phyloP scores from a whole-genome alignment of 202 grass and related monocot genomes.

The Panicum hallii region DNA sequence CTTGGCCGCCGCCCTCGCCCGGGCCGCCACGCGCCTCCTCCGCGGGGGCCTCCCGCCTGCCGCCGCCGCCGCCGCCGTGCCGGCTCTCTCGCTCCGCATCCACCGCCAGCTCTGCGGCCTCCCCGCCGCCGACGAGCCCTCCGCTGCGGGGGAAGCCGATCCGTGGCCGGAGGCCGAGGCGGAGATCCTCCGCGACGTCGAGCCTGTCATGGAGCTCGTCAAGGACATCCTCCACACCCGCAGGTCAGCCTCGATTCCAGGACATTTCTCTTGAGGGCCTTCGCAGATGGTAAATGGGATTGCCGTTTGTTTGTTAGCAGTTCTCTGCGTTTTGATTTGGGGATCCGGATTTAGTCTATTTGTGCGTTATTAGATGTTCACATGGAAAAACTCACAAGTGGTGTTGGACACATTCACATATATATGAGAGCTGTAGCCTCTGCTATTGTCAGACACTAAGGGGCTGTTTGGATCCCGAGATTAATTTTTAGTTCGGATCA shows the following conservation, averaged over 20 bases:
- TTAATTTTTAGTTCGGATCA: too few species aligned
- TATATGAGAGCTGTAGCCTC: neutral
- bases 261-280: neutral
- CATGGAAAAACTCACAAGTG: neutral
- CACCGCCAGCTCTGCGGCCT: neutral
- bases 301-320: neutral
- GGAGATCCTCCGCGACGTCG: conserved; percentile 57
- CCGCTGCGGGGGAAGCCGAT: neutral
- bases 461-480: too few species aligned
- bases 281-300: neutral
- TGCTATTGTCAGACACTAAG: neutral
- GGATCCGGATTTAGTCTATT: neutral
- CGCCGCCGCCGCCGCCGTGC: neutral
- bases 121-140: neutral
- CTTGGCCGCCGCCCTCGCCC: conserved; percentile 34
- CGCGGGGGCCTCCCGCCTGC: neutral
- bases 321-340: neutral
- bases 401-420: neutral
- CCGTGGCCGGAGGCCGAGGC: conserved; percentile 46
- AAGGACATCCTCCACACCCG: conserved; percentile 60
- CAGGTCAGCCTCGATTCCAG: neutral
- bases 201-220: conserved; percentile 47
- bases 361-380: neutral
- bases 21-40: conserved; percentile 31
- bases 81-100: neutral